These are phyloP conservation scores for Petunia secreta DNA, from an alignment of 257 asterid species.

Conservation along the genomic window DNA sequence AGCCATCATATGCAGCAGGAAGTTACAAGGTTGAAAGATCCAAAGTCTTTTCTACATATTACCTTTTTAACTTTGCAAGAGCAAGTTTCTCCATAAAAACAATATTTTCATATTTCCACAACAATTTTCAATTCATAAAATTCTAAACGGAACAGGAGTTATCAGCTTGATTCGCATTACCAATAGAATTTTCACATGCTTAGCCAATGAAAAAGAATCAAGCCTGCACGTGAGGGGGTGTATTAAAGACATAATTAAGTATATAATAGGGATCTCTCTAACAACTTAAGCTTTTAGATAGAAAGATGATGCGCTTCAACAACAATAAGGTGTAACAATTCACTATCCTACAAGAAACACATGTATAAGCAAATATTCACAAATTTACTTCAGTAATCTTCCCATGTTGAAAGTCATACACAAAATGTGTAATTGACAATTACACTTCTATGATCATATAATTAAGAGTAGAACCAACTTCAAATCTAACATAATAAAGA, in stretches of 20 bases:
- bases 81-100: background rate
- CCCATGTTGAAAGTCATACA: background rate
- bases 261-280: too few relatives aligned
- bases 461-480: slow-evolving; percentile 22
- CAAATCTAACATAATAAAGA: background rate
- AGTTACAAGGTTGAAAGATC: background rate
- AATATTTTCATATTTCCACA: background rate
- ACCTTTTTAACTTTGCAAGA: background rate
- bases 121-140: background rate
- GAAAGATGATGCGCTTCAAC: too few relatives aligned
- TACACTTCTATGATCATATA: background rate
- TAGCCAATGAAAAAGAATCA: background rate
- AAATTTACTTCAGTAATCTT: background rate
- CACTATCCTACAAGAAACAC: background rate
- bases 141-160: background rate
- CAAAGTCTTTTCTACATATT: background rate
- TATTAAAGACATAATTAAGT: too few relatives aligned
- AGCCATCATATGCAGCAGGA: background rate
- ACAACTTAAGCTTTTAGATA: too few relatives aligned
- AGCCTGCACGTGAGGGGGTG: too few relatives aligned
- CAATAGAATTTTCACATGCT: background rate
- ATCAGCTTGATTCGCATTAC: background rate
- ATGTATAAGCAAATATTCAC: background rate
- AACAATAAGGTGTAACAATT: background rate
- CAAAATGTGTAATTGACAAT: background rate